Percentiles rank a stretch among this genome's conserved stretches.
Evolutionary conservation across 805 yeast species (phyloP).

Genomic region (Saccharomyces mikatae): DNA sequence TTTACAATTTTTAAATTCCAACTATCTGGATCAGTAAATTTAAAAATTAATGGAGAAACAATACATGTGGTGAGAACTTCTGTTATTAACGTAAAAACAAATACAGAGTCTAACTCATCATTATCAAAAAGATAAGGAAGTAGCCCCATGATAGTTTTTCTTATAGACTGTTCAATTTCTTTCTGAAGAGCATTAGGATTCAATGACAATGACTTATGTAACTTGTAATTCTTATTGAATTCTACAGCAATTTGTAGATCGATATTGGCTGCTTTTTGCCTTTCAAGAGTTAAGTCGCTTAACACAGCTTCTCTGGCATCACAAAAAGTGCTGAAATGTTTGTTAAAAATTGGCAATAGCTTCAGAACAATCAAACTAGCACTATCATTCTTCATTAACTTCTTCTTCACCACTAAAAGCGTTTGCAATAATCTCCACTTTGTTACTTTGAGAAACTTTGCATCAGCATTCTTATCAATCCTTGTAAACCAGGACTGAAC

Average conservation of each 20-base stretch:
- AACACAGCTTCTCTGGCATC: constrained; percentile 32
- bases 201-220: constrained; percentile 51
- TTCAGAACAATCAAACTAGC: background rate
- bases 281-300: constrained; percentile 21
- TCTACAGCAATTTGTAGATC: constrained; percentile 38
- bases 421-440: constrained; percentile 33
- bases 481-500: constrained; percentile 47
- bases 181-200: constrained; percentile 29
- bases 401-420: constrained; percentile 25
- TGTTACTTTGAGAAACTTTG: constrained; percentile 36
- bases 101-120: constrained; percentile 37
- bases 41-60: constrained; percentile 40
- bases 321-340: constrained; percentile 50
- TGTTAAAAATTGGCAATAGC: constrained; percentile 9
- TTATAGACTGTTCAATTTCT: constrained; percentile 44
- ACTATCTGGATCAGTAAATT: constrained; percentile 65
- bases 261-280: constrained; percentile 29
- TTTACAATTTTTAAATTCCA: constrained; percentile 61
- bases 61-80: constrained; percentile 60
- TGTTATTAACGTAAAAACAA: constrained; percentile 43
- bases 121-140: constrained; percentile 44
- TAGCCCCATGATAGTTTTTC: constrained; percentile 32
- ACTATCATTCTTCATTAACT: background rate
- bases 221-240: constrained; percentile 31
- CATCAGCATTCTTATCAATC: constrained; percentile 29